These are phyloP conservation scores for Cicer pinnatifidum DNA, from an alignment of 306 rosid species.

Conservation along the genomic window DNA sequence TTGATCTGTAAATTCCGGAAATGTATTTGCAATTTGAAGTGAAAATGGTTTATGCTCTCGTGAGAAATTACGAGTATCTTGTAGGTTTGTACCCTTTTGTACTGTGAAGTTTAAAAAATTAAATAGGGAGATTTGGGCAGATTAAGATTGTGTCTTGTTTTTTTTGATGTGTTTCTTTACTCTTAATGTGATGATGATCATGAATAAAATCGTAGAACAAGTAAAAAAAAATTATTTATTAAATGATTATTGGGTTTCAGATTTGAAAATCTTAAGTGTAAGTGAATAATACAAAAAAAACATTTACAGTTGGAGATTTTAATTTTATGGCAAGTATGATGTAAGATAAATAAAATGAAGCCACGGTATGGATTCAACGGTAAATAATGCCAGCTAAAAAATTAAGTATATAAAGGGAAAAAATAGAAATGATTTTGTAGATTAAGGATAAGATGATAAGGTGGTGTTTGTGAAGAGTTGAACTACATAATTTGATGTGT, in stretches of 20 bases:
- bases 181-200: constrained; percentile 1
- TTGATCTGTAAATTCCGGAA: constrained; percentile 46
- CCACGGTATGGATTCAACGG: too few relatives aligned
- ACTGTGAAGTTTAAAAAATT: constrained; percentile 47
- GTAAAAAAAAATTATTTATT: not conserved
- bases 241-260: too few relatives aligned
- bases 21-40: constrained; percentile 14
- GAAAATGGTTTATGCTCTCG: constrained; percentile 44
- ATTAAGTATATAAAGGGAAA: not conserved
- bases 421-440: not conserved
- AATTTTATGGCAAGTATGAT: too few relatives aligned
- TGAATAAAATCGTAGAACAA: not conserved
- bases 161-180: too few relatives aligned
- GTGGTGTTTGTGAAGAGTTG: not conserved
- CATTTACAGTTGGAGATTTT: too few relatives aligned
- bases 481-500: not conserved
- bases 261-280: too few relatives aligned
- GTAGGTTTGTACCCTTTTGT: constrained; percentile 48
- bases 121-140: constrained; percentile 47
- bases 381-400: not conserved
- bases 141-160: not conserved
- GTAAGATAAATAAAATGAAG: too few relatives aligned
- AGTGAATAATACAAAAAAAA: too few relatives aligned
- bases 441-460: not conserved
- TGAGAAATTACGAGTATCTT: constrained; percentile 33